Evolutionary conservation across 1,284 basidiomycete genomes (phyloP).

Genomic region (Microbotryomycetes sp.): DNA sequence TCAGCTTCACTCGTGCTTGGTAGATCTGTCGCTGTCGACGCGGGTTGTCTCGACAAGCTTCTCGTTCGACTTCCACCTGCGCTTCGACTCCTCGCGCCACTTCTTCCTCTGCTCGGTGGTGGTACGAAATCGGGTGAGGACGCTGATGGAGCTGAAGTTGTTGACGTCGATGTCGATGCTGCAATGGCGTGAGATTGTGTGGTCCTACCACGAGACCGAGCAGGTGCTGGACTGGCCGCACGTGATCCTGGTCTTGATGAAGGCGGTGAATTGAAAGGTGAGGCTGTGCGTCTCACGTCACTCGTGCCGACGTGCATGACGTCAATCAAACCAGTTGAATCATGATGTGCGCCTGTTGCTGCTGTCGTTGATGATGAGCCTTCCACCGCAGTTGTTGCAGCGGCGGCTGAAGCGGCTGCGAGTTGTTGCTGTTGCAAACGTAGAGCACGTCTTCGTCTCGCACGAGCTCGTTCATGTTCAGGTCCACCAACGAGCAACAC

Average conservation of each 20-base stretch:
- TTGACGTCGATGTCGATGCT: no score
- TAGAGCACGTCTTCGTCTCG: slow-evolving; percentile 19
- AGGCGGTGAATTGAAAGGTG: background rate
- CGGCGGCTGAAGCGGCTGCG: background rate
- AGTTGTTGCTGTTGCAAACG: background rate
- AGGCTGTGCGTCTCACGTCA: slow-evolving; percentile 41
- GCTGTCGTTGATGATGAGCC: background rate
- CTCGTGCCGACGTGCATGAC: background rate
- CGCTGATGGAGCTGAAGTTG: slow-evolving; percentile 42
- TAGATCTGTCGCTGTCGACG: background rate
- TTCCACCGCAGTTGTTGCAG: background rate
- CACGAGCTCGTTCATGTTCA: slow-evolving; percentile 30
- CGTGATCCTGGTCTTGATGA: slow-evolving; percentile 16
- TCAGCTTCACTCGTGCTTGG: background rate
- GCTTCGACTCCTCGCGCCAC: slow-evolving; percentile 1
- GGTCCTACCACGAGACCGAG: slow-evolving; percentile 46
- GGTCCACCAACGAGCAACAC: slow-evolving; percentile 59
- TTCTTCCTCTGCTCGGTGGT: slow-evolving; percentile 20
- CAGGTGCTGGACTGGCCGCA: slow-evolving; percentile 1
- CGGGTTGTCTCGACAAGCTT: slow-evolving; percentile 17
- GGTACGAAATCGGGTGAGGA: slow-evolving; percentile 17
- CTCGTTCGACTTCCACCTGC: slow-evolving; percentile 3
- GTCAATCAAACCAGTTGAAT: background rate
- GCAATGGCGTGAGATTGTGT: no score
- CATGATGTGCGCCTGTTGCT: background rate